Evolutionary conservation across 2,329 filamentous ascomycete genomes (phyloP), one percentile per base, ranked within the genome.

Genomic region (Phialophora verrucosa): DNA sequence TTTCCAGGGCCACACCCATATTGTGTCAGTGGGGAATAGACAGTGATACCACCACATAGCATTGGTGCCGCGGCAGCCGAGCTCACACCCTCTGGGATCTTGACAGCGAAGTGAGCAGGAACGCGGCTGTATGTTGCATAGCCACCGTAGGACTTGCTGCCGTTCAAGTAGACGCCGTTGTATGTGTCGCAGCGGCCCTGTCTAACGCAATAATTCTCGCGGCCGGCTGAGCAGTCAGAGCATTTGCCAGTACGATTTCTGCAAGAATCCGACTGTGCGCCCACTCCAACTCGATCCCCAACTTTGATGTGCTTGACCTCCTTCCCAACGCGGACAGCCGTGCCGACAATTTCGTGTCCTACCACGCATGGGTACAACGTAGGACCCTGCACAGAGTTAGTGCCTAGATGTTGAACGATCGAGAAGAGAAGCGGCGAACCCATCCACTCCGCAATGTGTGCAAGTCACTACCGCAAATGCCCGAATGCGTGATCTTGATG

Each of bases 1-100:
- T 90, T 91, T 4, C 90, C 91, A 0, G 89, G 88, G 0, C 91
- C 91, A 38, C 87, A 84, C 1, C 86, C 87, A 42, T 90, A 87
- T 31, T 88, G 84, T 58, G 84, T 84, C 17, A 95, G 78, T 0
- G 91, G 91, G 4, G 85, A 85, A 75, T 86, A 95, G 0, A 89
- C 85, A 0, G 91, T 95, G 60, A 94, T 83, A 1, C 92, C 91
- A 1, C 88, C 91, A 74, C 91, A 94, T 4, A 94, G 82, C 80
- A 94, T 87, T 1, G 91, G 91, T 1, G 90, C 85, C 1, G 84
- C 85, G 61, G 83, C 80, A 4, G 79, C 81, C 27, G 78, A 81
- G 1, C 29, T 3, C 20, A 67, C 5, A 3, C 5, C 44, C 3
- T 53, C 31, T 10, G 65, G 86, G 65, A 88, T 87, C 73, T 44